Evolutionary conservation across 257 asterid species (phyloP).

Genomic region (Echites panduratus): DNA sequence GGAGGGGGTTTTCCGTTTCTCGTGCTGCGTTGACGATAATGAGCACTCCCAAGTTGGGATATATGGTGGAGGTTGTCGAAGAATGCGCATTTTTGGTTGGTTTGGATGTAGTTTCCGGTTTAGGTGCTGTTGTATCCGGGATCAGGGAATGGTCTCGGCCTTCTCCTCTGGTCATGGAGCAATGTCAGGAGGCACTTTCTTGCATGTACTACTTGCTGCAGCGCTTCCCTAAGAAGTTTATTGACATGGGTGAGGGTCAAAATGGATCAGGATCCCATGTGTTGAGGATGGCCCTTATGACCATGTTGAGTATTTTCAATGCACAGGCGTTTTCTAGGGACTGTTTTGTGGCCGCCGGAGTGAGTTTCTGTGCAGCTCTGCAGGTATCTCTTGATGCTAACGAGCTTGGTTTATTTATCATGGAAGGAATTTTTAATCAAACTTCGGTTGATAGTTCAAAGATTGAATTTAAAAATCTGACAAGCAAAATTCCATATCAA

Average conservation of each 20-base stretch:
- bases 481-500: slow-evolving; percentile 40
- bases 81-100: slow-evolving; percentile 69
- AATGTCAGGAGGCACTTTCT: slow-evolving; percentile 94
- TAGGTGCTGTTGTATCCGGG: slow-evolving; percentile 50
- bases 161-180: slow-evolving; percentile 90
- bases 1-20: slow-evolving; percentile 74
- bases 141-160: slow-evolving; percentile 61
- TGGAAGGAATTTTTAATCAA: slow-evolving; percentile 61
- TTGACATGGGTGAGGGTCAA: slow-evolving; percentile 9
- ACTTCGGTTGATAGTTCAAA: slow-evolving; percentile 25
- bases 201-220: slow-evolving; percentile 89
- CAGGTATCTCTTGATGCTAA: slow-evolving; percentile 61
- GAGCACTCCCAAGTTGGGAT: slow-evolving; percentile 86
- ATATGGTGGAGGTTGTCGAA: slow-evolving; percentile 69
- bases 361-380: slow-evolving; percentile 75
- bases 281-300: slow-evolving; percentile 41
- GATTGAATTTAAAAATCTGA: slow-evolving; percentile 30
- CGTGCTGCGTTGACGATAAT: slow-evolving; percentile 85
- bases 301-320: slow-evolving; percentile 56
- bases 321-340: slow-evolving; percentile 80
- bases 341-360: slow-evolving; percentile 95
- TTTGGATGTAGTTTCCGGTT: slow-evolving; percentile 66
- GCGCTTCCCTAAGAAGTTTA: slow-evolving; percentile 65
- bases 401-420: slow-evolving; percentile 68
- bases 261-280: slow-evolving; percentile 25